phyloP scores from a whole-genome alignment of 352 stramenopile species.

The Globisporangium irregulare region DNA sequence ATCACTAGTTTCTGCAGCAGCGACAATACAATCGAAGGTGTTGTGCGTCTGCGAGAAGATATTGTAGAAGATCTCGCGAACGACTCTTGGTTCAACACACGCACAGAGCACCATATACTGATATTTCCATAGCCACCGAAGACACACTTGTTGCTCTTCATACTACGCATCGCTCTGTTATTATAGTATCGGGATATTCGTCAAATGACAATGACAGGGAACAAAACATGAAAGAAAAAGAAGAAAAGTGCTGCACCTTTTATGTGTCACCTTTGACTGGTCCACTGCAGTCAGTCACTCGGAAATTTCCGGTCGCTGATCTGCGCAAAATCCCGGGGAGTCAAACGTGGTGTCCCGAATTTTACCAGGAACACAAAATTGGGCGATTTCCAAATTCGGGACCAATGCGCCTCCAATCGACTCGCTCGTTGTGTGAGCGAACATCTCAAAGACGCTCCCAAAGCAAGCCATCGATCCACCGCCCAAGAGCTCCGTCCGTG shows the following conservation, averaged over 20 bases:
- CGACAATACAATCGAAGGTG: not conserved
- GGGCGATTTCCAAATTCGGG: conserved; percentile 1
- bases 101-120: no score
- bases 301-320: not conserved
- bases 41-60: no score
- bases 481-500: conserved; percentile 7
- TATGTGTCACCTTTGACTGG: not conserved
- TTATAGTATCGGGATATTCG: no score
- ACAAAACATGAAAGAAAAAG: not conserved
- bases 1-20: not conserved
- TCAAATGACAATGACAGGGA: no score
- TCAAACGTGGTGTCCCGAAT: no score
- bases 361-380: no score
- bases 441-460: not conserved
- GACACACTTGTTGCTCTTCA: no score
- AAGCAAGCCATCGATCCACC: not conserved
- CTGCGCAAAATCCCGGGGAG: no score
- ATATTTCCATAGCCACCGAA: no score
- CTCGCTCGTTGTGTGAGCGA: not conserved
- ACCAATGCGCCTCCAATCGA: conserved; percentile 14
- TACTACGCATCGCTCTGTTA: no score
- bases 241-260: not conserved
- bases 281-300: not conserved
- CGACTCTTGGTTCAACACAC: no score
- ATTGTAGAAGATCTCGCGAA: no score